Evolutionary conservation across 129 eudicot species (phyloP), one percentile per base, ranked within the genome.

Genomic region (Scalesia atractyloides): DNA sequence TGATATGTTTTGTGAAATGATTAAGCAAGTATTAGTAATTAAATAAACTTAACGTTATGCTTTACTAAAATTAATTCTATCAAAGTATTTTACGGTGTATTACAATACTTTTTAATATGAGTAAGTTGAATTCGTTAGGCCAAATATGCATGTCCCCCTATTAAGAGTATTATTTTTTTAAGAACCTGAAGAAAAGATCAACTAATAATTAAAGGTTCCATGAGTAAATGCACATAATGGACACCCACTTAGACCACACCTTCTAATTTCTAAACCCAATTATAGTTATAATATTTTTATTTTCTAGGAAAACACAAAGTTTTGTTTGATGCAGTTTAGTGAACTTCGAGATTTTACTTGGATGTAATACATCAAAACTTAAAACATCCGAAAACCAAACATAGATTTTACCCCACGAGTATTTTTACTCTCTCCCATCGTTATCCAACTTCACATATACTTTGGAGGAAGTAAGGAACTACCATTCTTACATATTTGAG

Each of bases 221-320:
- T 57, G 64, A 20, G 36, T 58, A 39, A 58, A 58, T 58, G 18
- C 64, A 58, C 26, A 13, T 58, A 56, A 9, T 9, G 61, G 61
- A 18, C 30, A 9, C 34, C 61, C 13, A 54, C 30, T 30, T 30
- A 30, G 34, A 30, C 34, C 34, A 30, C 34, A 30, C 34, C 34
- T 26, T 26, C 33, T 30, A 30, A 30, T 30, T 54, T 54, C 30
- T 19, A 54, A 54, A 17, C 30, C 26, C 26, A 24, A 24, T n/a
- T n/a, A n/a, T n/a, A n/a, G n/a, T n/a, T n/a, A n/a, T 24, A 13
- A 48, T 12, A 13, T 30, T 30, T 30, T 30, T 52, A 52, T 52
- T 5, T 52, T 52, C 58, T 52, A 18, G 24, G 11, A 17, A 52
- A 16, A 4, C 24, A 6, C 58, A n/a, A 51, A 51, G 58, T 52